Evolutionary conservation across 1,284 basidiomycete species (phyloP).

Genomic region (Amylostereum areolatum): DNA sequence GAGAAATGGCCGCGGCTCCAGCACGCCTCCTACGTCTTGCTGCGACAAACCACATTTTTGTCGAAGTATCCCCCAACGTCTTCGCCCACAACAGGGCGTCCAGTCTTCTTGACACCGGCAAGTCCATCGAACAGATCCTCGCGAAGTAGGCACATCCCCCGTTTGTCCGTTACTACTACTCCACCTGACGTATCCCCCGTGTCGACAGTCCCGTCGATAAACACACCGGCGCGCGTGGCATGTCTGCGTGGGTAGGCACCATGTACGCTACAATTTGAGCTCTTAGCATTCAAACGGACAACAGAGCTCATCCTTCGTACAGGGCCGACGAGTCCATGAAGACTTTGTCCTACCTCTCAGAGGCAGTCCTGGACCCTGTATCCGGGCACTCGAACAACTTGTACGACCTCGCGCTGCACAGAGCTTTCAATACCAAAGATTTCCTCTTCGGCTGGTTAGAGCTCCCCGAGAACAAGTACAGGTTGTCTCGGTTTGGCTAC

Average conservation of each 20-base stretch:
- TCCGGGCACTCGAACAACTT: neutral
- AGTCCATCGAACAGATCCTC: conserved; percentile 24
- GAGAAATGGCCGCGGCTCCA: conserved; percentile 7
- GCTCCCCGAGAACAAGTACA: neutral
- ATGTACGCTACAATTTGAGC: too few relatives aligned
- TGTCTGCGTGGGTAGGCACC: too few relatives aligned
- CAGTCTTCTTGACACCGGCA: conserved; percentile 33
- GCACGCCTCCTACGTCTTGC: conserved; percentile 33
- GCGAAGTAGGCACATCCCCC: conserved; percentile 18
- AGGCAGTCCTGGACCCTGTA: neutral
- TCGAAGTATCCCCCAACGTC: conserved; percentile 33
- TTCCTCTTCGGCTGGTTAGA: neutral
- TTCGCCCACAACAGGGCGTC: conserved; percentile 39
- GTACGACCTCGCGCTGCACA: neutral
- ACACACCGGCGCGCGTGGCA: too few relatives aligned
- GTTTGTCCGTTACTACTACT: neutral
- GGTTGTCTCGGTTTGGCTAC: neutral
- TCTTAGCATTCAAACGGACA: too few relatives aligned
- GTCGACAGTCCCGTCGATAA: too few relatives aligned
- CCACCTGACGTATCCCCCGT: too few relatives aligned
- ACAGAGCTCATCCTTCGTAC: neutral
- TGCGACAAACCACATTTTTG: conserved; percentile 35
- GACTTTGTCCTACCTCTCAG: neutral
- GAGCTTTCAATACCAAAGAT: neutral
- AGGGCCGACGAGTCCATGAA: neutral